Evolutionary conservation across 768 basidiomycete genomes (phyloP).

Genomic region (Collybia nuda): DNA sequence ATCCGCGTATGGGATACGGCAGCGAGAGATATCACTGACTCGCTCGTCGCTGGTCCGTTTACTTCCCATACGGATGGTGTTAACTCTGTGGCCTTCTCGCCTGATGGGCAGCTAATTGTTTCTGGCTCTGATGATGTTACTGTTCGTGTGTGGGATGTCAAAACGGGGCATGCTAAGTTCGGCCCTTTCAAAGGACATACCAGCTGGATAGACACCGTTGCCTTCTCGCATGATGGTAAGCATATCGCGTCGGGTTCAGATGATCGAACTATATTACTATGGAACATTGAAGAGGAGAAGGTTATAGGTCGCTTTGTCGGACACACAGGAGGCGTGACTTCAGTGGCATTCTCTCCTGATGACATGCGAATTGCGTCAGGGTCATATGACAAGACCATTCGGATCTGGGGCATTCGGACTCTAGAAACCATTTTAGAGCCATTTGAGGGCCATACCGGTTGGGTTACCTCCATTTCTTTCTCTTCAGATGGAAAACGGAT

Average conservation of each 20-base stretch:
- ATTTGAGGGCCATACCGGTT: slow-evolving; percentile 6
- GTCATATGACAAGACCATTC: background rate
- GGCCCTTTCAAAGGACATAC: slow-evolving; percentile 12
- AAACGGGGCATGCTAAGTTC: background rate
- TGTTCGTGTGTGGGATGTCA: slow-evolving; percentile 10
- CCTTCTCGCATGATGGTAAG: slow-evolving; percentile 24
- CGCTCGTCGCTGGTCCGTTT: background rate
- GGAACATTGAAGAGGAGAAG: slow-evolving; percentile 14
- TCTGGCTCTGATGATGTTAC: slow-evolving; percentile 13
- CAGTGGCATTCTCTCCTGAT: slow-evolving; percentile 19
- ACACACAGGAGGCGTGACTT: slow-evolving; percentile 6
- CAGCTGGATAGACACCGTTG: slow-evolving; percentile 17
- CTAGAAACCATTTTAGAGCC: background rate
- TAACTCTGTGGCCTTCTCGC: slow-evolving; percentile 9
- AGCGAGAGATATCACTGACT: background rate
- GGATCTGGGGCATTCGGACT: background rate
- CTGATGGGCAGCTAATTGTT: background rate
- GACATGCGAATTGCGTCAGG: background rate
- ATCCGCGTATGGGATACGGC: slow-evolving; percentile 3
- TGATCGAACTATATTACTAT: slow-evolving; percentile 17
- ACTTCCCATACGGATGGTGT: background rate
- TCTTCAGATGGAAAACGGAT: slow-evolving; percentile 24
- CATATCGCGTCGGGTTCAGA: slow-evolving; percentile 18
- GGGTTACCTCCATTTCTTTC: slow-evolving; percentile 17
- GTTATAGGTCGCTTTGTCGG: background rate